Conservation (phyloP, 169 alveolate species). For the Eimeria tenella region DNA sequence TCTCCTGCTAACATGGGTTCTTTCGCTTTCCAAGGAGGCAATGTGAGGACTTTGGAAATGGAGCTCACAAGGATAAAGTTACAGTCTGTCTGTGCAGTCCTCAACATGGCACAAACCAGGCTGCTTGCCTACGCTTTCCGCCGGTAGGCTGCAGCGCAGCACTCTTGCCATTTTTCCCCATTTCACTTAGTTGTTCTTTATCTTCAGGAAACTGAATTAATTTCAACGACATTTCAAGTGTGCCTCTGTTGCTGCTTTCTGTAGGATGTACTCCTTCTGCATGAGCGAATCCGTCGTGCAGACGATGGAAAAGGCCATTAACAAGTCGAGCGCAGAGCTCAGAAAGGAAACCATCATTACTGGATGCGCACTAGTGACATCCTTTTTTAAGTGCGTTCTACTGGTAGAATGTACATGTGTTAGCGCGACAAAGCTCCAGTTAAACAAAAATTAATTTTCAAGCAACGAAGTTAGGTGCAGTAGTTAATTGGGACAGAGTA, state of each 20-base stretch:
- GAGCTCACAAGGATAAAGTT: slow-evolving; percentile 49
- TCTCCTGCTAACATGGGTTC: neutral
- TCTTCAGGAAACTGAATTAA: neutral
- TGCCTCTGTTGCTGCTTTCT: neutral
- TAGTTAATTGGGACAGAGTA: too few relatives aligned
- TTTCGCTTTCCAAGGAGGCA: neutral
- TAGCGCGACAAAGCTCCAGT: too few relatives aligned
- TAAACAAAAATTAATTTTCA: too few relatives aligned
- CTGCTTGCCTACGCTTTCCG: slow-evolving; percentile 60
- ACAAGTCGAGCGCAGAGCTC: neutral
- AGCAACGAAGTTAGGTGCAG: too few relatives aligned
- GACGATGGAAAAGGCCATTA: slow-evolving; percentile 21
- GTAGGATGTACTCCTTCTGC: slow-evolving; percentile 40
- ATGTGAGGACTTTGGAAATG: neutral
- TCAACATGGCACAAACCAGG: slow-evolving; percentile 18
- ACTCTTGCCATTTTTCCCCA: neutral
- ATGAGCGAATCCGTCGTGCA: slow-evolving; percentile 36
- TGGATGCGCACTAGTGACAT: slow-evolving; percentile 59
- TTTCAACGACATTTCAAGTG: neutral
- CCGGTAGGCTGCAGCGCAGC: slow-evolving; percentile 30
- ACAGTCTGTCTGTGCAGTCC: slow-evolving; percentile 31
- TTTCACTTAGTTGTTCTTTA: neutral
- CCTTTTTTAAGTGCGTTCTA: slow-evolving; percentile 16
- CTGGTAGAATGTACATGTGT: too few relatives aligned
- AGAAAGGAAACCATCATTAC: slow-evolving; percentile 37